Conservation (phyloP, 163 green algal genomes). For the Volvox carteri region DNA sequence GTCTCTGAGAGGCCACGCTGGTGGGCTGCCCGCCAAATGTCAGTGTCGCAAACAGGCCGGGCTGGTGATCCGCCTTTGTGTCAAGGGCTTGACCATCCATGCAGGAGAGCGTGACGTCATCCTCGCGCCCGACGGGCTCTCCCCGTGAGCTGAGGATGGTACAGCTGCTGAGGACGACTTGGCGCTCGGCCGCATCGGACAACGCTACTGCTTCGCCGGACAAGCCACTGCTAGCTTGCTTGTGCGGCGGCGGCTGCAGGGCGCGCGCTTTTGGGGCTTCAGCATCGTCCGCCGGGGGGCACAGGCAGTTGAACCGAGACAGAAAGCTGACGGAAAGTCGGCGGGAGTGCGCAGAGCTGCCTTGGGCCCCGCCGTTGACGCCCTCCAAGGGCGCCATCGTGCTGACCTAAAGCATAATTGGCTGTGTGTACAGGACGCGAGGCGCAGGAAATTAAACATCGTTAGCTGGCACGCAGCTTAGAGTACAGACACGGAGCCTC, state of each 20-base stretch:
- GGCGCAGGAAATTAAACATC: no score
- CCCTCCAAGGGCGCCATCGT: slow-evolving; percentile 14
- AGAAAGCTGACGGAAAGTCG: background rate
- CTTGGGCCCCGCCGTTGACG: background rate
- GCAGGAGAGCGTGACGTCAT: background rate
- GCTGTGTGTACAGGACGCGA: no score
- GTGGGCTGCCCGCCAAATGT: background rate
- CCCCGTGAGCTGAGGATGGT: background rate
- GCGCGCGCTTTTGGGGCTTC: background rate
- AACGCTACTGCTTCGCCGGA: background rate
- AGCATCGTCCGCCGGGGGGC: background rate
- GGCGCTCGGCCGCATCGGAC: background rate
- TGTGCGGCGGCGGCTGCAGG: background rate
- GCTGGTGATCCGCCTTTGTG: background rate
- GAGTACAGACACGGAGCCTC: no score
- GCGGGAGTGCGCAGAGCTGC: background rate
- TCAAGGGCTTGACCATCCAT: background rate
- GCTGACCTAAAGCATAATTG: background rate
- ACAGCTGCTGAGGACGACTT: background rate
- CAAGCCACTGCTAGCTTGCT: slow-evolving; percentile 2
- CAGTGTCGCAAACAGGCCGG: background rate
- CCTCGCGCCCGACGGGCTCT: background rate
- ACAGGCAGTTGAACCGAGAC: slow-evolving; percentile 1
- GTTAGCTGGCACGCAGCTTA: no score
- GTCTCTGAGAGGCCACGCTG: background rate